phyloP scores from a whole-genome alignment of 495 filamentous ascomycete genomes.

The Hypomontagnella submonticulosa region DNA sequence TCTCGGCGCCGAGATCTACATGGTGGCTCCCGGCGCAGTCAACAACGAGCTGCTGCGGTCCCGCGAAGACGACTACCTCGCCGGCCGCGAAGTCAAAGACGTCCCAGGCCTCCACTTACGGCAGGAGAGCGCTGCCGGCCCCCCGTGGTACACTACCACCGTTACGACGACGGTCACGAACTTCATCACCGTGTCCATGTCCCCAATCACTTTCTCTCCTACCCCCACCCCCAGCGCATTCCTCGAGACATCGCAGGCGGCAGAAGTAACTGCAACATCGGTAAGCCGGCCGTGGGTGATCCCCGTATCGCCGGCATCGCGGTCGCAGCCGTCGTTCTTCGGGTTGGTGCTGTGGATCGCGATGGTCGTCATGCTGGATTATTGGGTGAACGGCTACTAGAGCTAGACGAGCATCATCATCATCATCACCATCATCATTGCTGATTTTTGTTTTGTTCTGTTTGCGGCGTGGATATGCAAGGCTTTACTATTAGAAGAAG shows the following conservation, averaged over 20 bases:
- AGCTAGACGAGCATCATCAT: conserved; percentile 29
- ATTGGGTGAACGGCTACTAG: conserved; percentile 41
- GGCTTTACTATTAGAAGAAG: conserved; percentile 11
- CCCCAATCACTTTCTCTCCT: conserved; percentile 16
- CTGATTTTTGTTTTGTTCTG: conserved; percentile 17
- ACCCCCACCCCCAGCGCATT: conserved; percentile 23
- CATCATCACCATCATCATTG: neutral
- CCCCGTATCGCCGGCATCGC: conserved; percentile 31
- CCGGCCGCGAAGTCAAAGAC: conserved; percentile 44
- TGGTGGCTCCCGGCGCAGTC: conserved; percentile 41
- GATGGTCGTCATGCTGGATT: conserved; percentile 42
- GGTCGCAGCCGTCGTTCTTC: conserved; percentile 35
- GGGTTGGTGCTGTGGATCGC: conserved; percentile 45
- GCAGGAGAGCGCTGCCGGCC: conserved; percentile 38
- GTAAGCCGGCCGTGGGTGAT: conserved; percentile 44
- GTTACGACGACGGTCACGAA: conserved; percentile 39
- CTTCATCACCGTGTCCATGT: conserved; percentile 36
- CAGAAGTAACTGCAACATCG: conserved; percentile 32
- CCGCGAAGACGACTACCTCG: conserved; percentile 51
- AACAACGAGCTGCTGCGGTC: conserved; percentile 46
- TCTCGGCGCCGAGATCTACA: conserved; percentile 47
- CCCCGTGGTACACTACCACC: conserved; percentile 21
- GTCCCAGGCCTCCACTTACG: conserved; percentile 44
- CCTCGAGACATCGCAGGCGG: conserved; percentile 24
- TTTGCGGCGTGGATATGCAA: conserved; percentile 13